phyloP scores from a whole-genome alignment of 1,139 yeast species.

The Pichia cactophila region DNA sequence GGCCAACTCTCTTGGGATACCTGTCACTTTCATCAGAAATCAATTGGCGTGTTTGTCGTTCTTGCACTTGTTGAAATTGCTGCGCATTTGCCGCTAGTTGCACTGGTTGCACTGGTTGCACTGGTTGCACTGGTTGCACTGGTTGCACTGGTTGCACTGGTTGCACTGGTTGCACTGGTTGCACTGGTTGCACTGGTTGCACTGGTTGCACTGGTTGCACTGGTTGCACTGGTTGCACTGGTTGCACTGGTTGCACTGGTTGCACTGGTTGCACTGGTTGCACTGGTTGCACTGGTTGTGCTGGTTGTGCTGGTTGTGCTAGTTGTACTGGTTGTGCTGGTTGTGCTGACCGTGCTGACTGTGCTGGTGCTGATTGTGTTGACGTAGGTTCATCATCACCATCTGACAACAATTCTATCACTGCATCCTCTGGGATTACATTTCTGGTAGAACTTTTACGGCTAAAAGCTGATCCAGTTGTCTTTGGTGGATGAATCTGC shows the following conservation, averaged over 20 bases:
- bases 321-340: background rate
- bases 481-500: background rate
- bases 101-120: background rate
- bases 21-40: too few relatives aligned
- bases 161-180: background rate
- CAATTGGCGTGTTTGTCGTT: too few relatives aligned
- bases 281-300: background rate
- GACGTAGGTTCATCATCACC: slow-evolving; percentile 1
- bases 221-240: background rate
- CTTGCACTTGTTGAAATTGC: background rate
- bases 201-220: background rate
- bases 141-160: background rate
- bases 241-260: background rate
- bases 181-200: background rate
- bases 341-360: background rate
- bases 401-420: slow-evolving; percentile 9
- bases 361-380: background rate
- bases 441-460: background rate
- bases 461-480: background rate
- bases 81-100: background rate
- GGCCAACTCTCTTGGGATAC: too few relatives aligned
- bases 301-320: background rate
- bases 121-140: background rate
- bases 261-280: background rate
- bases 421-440: background rate